Evolutionary conservation across 306 rosid genomes (phyloP), one percentile per base, ranked within the genome.

Genomic region (Casuarina equisetifolia): DNA sequence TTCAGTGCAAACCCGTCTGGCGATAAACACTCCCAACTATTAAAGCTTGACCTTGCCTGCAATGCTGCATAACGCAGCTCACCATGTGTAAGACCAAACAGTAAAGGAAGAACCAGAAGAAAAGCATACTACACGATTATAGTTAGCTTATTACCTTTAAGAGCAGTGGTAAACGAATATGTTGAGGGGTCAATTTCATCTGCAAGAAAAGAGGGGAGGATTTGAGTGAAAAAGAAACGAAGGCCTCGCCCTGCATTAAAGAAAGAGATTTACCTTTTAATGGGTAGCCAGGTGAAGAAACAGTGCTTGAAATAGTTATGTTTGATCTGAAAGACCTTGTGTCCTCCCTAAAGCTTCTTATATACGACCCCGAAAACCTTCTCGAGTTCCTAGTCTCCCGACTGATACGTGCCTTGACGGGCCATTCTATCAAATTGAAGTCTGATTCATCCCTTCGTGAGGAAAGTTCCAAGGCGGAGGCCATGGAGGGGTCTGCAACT

Each of bases 161-260:
- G 89, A 72, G 99, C 99, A 59, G 90, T 82, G 43, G 93, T 87
- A 86, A 95, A 95, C 15, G 97, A 92, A 80, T 95, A 95, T 19
- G 96, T 92, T 69, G 99, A 84, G 20, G 99, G 97, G 89, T 95
- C 93, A 38, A 95, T 95, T 84, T 93, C 97, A 83, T 92, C 99
- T 95, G 91, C 71, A 19, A 79, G 59, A 74, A 80, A 73, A 17
- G 36, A 0, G 9, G n/a, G 36, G 9, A 15, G 15, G 74, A 36
- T 39, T n/a, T 80, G 12, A 78, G 50, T 17, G 11, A 81, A 67
- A 3, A 75, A 63, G 35, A 20, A 73, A 20, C 12, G 36, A 7
- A 38, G 64, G 46, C 40, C 40, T 13, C 59, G 75, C 13, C 40
- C 25, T 50, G 45, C 46, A 39, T 40, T 38, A 69, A 63, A 70